Evolutionary conservation across 768 basidiomycete genomes (phyloP), one percentile per base, ranked within the genome.

Genomic region (Solioccasus polychromus): DNA sequence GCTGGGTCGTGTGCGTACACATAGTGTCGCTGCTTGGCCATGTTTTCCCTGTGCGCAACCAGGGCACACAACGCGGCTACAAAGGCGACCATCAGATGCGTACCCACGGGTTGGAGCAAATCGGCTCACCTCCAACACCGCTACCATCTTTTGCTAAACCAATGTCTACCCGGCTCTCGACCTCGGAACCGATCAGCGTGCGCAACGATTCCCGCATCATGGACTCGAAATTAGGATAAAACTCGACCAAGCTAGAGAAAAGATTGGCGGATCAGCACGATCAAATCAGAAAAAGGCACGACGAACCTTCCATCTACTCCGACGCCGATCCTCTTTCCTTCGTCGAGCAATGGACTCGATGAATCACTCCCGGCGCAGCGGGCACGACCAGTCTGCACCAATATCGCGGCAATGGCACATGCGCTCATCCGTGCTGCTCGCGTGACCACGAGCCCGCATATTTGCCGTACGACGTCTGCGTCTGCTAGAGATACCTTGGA

Each of bases 71-170:
- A 73, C 32, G 92, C 92, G 62, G 92, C 92, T 93, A 50, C 23
- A 17, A 22, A 36, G 17, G 32, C 11, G 42, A 54, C 36, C 46
- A 36, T 48, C 31, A 50, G 35, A 37, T 15, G 14, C 46, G 35
- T 35, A 30, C 3, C 18, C 5, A 15, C n/a, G 22, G 24, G 15
- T 24, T 8, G 11, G 12, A n/a, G 17, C 15, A 8, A n/a, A 43
- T 30, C 15, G n/a, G 29, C 87, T 70, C 66, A 96, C 94, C 95
- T 61, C 96, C 96, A 32, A 93, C 92, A 29, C 95, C 96, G 59
- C 91, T 94, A 11, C 96, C 96, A 56, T 99, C 96, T 67, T 96
- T 98, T 4, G 96, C 96, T 62, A 98, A 63, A 29, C 92, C 95
- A 57, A 98, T 88, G 39, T 85, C 77, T 1, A 96, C 82, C 24